These are phyloP conservation scores for Aphanomyces stellatus DNA, from an alignment of 352 stramenopile species.

Conservation along the genomic window DNA sequence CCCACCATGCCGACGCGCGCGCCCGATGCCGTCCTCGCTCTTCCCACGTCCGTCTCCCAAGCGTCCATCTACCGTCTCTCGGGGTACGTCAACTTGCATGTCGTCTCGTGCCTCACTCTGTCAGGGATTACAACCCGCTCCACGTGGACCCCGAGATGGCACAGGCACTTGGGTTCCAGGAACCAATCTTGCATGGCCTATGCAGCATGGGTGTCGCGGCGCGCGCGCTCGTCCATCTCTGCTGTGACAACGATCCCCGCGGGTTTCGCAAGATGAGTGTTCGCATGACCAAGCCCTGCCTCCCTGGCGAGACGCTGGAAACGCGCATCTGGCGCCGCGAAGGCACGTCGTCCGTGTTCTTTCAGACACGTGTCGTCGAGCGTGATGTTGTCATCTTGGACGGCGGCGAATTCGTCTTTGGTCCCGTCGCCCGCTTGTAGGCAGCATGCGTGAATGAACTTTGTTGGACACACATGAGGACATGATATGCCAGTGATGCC, in stretches of 20 bases:
- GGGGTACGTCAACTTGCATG: constrained; percentile 35
- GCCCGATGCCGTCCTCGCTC: constrained; percentile 50
- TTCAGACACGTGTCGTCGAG: constrained; percentile 70
- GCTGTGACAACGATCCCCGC: constrained; percentile 52
- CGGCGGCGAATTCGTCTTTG: constrained; percentile 66
- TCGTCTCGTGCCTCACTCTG: background rate
- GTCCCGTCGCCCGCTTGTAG: background rate
- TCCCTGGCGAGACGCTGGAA: constrained; percentile 82
- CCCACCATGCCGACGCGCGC: constrained; percentile 66
- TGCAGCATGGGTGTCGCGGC: constrained; percentile 87
- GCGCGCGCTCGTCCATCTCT: constrained; percentile 69
- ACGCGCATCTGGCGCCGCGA: constrained; percentile 67
- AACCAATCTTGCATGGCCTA: constrained; percentile 90
- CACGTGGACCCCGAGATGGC: constrained; percentile 87
- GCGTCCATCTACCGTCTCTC: constrained; percentile 91
- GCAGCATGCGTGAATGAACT: background rate
- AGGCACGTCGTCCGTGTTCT: constrained; percentile 35
- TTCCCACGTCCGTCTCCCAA: constrained; percentile 58
- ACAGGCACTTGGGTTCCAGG: constrained; percentile 60
- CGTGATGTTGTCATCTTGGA: constrained; percentile 68
- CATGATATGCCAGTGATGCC: too few species aligned
- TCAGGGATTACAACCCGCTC: constrained; percentile 90
- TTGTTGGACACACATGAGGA: background rate
- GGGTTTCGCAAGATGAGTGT: constrained; percentile 82
- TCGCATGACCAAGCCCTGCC: constrained; percentile 79